Conservation (phyloP, 805 yeast genomes). For the Lachancea kluyveri region DNA sequence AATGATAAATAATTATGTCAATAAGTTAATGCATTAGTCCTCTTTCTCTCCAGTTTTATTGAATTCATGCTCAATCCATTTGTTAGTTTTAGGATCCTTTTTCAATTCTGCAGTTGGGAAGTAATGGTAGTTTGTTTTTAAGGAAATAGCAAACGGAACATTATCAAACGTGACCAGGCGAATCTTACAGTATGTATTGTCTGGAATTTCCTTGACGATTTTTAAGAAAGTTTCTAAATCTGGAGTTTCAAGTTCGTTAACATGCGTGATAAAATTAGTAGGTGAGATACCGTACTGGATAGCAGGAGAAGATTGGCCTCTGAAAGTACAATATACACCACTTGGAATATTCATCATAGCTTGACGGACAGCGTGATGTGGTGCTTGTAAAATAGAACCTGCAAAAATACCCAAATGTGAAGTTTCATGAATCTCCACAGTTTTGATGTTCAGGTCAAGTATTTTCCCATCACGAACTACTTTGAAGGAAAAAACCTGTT, state of each 20-base stretch:
- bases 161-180: conserved; percentile 81
- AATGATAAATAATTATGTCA: too few relatives aligned
- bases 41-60: conserved; percentile 31
- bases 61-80: conserved; percentile 51
- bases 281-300: conserved; percentile 71
- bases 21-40: conserved; percentile 3
- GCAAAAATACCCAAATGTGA: conserved; percentile 72
- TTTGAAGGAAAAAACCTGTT: conserved; percentile 42
- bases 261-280: conserved; percentile 84
- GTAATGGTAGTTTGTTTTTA: conserved; percentile 84
- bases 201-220: conserved; percentile 66
- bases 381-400: conserved; percentile 76
- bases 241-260: conserved; percentile 69
- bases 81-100: conserved; percentile 39
- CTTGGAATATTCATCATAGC: conserved; percentile 72
- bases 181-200: conserved; percentile 73
- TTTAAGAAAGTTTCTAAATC: conserved; percentile 61
- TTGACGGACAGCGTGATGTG: conserved; percentile 92
- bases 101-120: conserved; percentile 67
- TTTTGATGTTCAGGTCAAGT: conserved; percentile 54
- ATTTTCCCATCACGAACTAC: conserved; percentile 69
- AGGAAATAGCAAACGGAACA: conserved; percentile 77
- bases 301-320: conserved; percentile 81
- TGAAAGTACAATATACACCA: conserved; percentile 72
- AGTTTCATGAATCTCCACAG: conserved; percentile 57